Percentiles rank a stretch among this genome's conserved stretches.
Evolutionary conservation across 129 eudicot species (phyloP).

Genomic region (Artemisia tridentata): DNA sequence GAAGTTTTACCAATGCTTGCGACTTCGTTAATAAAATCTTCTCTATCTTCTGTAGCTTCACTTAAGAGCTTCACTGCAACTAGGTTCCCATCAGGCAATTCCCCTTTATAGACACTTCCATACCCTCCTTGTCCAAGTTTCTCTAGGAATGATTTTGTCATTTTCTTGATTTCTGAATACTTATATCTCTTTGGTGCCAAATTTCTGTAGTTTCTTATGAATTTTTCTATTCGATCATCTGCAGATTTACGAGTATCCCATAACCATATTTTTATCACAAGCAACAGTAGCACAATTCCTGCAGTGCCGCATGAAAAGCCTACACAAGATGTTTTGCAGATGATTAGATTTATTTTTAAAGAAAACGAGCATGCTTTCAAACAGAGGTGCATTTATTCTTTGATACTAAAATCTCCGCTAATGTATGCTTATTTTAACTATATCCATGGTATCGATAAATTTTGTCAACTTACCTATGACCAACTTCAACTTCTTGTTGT

Average conservation of each 20-base stretch:
- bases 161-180: conserved; percentile 25
- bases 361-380: too few species aligned
- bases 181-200: too few species aligned
- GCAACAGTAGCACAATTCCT: too few species aligned
- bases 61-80: conserved; percentile 27
- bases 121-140: conserved; percentile 36
- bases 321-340: too few species aligned
- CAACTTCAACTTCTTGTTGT: neutral
- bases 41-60: neutral
- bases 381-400: neutral
- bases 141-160: conserved; percentile 18
- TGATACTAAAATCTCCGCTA: neutral
- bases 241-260: too few species aligned
- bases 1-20: conserved; percentile 28
- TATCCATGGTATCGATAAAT: neutral
- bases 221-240: too few species aligned
- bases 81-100: neutral
- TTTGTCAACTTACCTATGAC: neutral
- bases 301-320: too few species aligned
- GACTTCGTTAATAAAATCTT: conserved; percentile 27
- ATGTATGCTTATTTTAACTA: neutral
- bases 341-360: too few species aligned
- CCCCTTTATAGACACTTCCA: conserved; percentile 34
- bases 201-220: too few species aligned
- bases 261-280: too few species aligned